phyloP scores from a whole-genome alignment of 306 rosid species.

The Benincasa hispida region DNA sequence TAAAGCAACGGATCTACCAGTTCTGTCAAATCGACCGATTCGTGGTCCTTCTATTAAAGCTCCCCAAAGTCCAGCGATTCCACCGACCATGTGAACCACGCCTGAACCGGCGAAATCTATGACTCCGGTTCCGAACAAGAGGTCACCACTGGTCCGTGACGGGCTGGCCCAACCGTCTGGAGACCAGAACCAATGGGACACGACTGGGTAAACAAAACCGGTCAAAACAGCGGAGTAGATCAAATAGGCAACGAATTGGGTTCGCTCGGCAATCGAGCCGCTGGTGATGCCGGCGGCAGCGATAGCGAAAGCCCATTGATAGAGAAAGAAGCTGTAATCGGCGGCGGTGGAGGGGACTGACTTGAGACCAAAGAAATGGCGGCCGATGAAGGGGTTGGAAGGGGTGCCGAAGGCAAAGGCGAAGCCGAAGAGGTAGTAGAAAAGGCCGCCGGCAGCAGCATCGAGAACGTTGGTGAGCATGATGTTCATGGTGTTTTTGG shows the following conservation, averaged over 20 bases:
- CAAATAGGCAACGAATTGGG: conserved; percentile 6
- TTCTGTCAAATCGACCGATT: conserved; percentile 1
- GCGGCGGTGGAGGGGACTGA: neutral
- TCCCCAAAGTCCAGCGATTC: conserved; percentile 8
- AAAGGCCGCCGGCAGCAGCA: conserved; percentile 10
- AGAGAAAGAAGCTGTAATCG: conserved; percentile 6
- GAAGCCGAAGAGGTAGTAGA: conserved; percentile 8
- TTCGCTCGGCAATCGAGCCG: conserved; percentile 6
- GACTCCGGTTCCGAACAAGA: conserved; percentile 1
- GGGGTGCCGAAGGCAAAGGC: conserved; percentile 9
- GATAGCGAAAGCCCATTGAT: conserved; percentile 7
- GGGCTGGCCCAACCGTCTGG: conserved; percentile 9
- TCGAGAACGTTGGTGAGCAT: conserved; percentile 13
- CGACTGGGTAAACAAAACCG: conserved; percentile 8
- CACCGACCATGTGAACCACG: conserved; percentile 10
- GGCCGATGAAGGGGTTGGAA: conserved; percentile 11
- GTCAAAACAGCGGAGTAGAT: conserved; percentile 6
- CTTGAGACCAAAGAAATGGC: conserved; percentile 8
- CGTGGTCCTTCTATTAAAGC: conserved; percentile 5
- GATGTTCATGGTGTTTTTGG: conserved; percentile 9
- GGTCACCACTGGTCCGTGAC: neutral
- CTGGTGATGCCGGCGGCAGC: conserved; percentile 13
- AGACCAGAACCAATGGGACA: conserved; percentile 7
- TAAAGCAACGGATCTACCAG: neutral
- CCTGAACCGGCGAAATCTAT: conserved; percentile 10